Evolutionary conservation across 495 filamentous ascomycete genomes (phyloP).

Genomic region (Xylaria longipes): DNA sequence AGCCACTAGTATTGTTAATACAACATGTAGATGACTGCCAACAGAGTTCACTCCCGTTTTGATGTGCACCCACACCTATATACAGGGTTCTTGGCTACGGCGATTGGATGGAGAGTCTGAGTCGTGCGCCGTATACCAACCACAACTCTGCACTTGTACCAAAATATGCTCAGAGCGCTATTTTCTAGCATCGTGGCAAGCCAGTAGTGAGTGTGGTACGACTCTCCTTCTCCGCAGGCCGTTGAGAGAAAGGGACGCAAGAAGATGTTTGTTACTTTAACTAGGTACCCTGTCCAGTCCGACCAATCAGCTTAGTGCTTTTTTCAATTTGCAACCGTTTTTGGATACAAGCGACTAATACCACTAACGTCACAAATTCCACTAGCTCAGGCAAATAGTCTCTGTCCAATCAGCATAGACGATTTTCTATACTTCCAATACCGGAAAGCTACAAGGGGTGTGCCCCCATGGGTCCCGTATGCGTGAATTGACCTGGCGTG

Average conservation of each 20-base stretch:
- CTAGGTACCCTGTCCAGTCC: not conserved
- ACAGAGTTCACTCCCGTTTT: not conserved
- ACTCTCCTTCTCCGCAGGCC: slow-evolving; percentile 3
- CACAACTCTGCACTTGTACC: not conserved
- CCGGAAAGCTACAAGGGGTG: not conserved
- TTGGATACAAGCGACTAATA: slow-evolving; percentile 26
- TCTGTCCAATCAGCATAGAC: slow-evolving; percentile 30
- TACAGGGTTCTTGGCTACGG: not conserved
- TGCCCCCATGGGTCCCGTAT: slow-evolving; percentile 5
- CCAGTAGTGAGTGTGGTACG: slow-evolving; percentile 14
- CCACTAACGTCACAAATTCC: slow-evolving; percentile 41
- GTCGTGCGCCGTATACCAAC: not conserved
- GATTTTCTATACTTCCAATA: not conserved
- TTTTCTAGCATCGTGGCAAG: slow-evolving; percentile 27
- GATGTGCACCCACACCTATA: not conserved
- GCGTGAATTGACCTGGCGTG: slow-evolving; percentile 8
- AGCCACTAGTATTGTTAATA: not conserved
- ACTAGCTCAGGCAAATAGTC: slow-evolving; percentile 35
- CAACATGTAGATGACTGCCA: not conserved
- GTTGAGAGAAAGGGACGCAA: not conserved
- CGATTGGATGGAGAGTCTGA: slow-evolving; percentile 14
- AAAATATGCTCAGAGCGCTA: slow-evolving; percentile 26
- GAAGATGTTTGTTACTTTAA: not conserved
- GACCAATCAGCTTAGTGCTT: slow-evolving; percentile 30
- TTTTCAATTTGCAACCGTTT: slow-evolving; percentile 38